phyloP scores from a whole-genome alignment of 1,284 basidiomycete species.

The Melampsora larici-populina region DNA sequence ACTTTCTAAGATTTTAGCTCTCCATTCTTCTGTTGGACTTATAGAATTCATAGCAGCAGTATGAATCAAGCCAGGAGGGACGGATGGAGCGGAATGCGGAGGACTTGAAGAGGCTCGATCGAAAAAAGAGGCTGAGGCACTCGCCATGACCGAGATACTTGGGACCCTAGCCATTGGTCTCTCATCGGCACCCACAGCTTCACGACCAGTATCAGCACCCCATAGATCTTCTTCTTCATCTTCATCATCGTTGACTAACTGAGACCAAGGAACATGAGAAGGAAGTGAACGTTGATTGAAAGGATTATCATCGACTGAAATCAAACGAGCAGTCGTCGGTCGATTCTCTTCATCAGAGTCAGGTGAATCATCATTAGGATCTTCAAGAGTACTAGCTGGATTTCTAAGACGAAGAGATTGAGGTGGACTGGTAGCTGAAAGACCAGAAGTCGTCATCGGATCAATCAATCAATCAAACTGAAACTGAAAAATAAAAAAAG shows the following conservation, averaged over 20 bases:
- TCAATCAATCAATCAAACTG: no score
- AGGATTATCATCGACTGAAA: no score
- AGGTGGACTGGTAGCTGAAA: no score
- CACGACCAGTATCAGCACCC: background rate
- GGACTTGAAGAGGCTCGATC: background rate
- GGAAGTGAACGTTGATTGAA: no score
- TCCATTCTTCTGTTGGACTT: conserved; percentile 35
- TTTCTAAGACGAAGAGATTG: no score
- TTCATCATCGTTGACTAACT: background rate
- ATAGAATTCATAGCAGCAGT: background rate
- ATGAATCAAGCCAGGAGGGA: background rate
- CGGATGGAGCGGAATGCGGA: background rate
- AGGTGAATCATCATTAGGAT: no score
- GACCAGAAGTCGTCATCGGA: no score
- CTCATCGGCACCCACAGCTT: background rate
- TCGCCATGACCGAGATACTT: background rate
- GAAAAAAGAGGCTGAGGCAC: background rate
- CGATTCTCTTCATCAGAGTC: no score
- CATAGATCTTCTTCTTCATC: background rate
- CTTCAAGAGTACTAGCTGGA: no score
- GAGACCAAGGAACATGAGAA: no score
- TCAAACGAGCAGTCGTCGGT: no score
- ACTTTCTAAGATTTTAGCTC: conserved; percentile 30
- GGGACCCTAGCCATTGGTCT: background rate
- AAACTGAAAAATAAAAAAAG: no score